Evolutionary conservation across 805 yeast species (phyloP), one percentile per base, ranked within the genome.

Genomic region (Starmera dryadoides): DNA sequence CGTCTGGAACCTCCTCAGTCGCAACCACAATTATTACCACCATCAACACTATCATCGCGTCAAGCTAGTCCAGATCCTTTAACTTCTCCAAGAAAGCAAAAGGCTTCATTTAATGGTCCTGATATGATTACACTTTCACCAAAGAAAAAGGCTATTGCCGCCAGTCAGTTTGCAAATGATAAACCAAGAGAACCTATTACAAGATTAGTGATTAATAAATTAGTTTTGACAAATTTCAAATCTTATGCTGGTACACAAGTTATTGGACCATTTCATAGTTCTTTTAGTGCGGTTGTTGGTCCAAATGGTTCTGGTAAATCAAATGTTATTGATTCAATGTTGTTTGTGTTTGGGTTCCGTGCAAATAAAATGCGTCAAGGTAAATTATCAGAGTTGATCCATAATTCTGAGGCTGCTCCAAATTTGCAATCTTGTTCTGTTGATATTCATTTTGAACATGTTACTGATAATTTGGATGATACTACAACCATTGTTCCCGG

Each of bases 271-370:
- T 93, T 93, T 60, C 84, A 93, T 52, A 64, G 89, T 29, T 86
- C 94, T 5, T 94, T 93, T 55, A 86, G 96, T 10, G 98, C 99
- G 0, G 95, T 93, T 10, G 97, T 93, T 12, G 99, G 99, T 0
- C 98, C 98, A 5, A 93, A 93, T 59, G 99, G 99, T 8, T 84
- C 96, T 11, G 99, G 99, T 2, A 93, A 93, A 62, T 89, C 98
- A 14, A 93, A 94, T 55, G 97, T 93, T 47, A 93, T 93, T 59
- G 98, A 94, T 59, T 87, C 97, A 5, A 79, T 93, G 71, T 72
- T 94, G 26, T 93, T 93, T 60, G 98, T 94, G 2, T 93, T 93
- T 66, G 99, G 99, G 0, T 93, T 93, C 63, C 70, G 98, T 42
- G 98, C 98, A 0, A 78, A 79, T 56, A 93, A 94, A 58, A 88